Base-by-base conservation (phyloP, 148 eudicot genomes). In the Vaccinium vitisidaea region DNA sequence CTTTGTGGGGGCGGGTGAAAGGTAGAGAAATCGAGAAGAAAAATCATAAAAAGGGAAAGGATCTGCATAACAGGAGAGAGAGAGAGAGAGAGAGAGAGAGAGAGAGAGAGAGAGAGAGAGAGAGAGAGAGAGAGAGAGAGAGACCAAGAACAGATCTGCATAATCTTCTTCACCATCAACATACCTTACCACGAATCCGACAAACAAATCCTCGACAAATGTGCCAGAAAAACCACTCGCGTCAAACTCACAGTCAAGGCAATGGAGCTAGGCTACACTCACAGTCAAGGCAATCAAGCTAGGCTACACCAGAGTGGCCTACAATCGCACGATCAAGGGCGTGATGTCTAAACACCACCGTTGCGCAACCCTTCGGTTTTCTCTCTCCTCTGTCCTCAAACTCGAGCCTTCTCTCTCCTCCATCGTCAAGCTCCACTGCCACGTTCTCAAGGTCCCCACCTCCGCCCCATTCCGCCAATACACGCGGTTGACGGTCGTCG, bases 251-350 rank as follows among this genome's bases (percentile, higher is more conserved):
- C 83, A 6, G 90, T 90, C n/a, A 92, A 92, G 81, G 87, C 95
- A 19, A 88, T 92, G 88, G 94, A 92, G 83, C 86, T 96, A 0
- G 98, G 98, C 36, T 96, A 93, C 93, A 85, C 98, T 92, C 54
- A 79, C 83, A 6, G 90, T 90, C n/a, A 92, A 92, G 81, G 87
- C 95, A 19, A 88, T 92, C 87, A 93, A 92, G 83, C 86, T 96
- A 0, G 98, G 98, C 36, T 96, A 93, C 93, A 85, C 98, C 0
- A 98, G 95, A 8, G 85, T 92, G 53, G 97, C 99, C 79, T 96
- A 87, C 93, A 93, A 92, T 83, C 95, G 94, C 73, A 87, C 88
- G 11, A 90, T 94, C 85, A 92, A 86, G 25, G 98, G 95, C 76
- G 90, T 89, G 0, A 94, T 96, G 93, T 92, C 97, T 0, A 93